Conservation (phyloP, 805 yeast species). For the Tanozyma kutaoensis region DNA sequence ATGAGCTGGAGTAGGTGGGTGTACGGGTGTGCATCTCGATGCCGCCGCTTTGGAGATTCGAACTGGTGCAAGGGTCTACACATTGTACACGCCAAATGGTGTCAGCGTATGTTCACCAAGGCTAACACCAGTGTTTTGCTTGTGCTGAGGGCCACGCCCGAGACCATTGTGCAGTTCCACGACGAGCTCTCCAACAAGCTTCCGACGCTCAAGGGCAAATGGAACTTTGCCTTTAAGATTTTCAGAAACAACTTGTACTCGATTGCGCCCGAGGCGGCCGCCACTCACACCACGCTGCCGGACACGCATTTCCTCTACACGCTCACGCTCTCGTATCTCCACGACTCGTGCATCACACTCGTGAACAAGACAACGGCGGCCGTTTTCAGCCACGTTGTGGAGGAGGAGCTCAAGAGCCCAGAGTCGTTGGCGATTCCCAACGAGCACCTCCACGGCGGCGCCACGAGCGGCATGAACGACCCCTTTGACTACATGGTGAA, state of each 20-base stretch:
- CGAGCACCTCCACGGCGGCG: conserved; percentile 32
- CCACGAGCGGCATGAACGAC: conserved; percentile 42
- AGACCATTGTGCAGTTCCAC: conserved; percentile 54
- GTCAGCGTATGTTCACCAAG: conserved; percentile 19
- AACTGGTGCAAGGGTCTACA: no score
- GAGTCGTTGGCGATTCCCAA: conserved; percentile 17
- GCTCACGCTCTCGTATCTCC: conserved; percentile 35
- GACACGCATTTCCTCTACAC: conserved; percentile 37
- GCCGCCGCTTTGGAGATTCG: neutral
- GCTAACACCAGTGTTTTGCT: conserved; percentile 21
- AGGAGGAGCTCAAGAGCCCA: conserved; percentile 12
- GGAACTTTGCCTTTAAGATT: conserved; percentile 59
- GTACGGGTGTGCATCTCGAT: neutral
- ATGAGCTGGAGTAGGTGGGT: neutral
- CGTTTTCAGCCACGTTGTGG: conserved; percentile 19
- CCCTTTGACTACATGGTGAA: conserved; percentile 41
- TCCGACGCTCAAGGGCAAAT: conserved; percentile 46
- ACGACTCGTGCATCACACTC: conserved; percentile 33
- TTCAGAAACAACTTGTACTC: conserved; percentile 51
- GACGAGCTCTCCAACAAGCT: conserved; percentile 58
- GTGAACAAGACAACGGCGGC: conserved; percentile 28
- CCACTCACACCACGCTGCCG: conserved; percentile 13
- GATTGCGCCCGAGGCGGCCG: conserved; percentile 23
- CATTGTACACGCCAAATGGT: no score
- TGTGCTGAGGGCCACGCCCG: conserved; percentile 33